Percentiles rank a stretch among this genome's conserved stretches.
Conservation (phyloP, 1,284 basidiomycete species). For the Cryptococcus floricola region DNA sequence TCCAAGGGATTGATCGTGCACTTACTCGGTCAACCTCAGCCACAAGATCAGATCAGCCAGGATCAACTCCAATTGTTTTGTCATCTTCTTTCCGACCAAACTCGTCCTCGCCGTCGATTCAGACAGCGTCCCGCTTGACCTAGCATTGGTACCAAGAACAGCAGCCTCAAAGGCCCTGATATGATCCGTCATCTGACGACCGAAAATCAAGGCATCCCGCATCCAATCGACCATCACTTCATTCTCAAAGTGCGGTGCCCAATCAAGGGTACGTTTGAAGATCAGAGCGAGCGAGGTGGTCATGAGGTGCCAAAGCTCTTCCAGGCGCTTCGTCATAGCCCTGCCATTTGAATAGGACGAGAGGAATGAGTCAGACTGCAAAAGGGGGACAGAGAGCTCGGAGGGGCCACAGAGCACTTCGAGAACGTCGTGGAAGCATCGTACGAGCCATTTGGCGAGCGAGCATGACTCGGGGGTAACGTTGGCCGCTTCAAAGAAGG, state of each 20-base stretch:
- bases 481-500: conserved; percentile 62
- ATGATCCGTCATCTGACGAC: conserved; percentile 73
- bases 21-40: conserved; percentile 78
- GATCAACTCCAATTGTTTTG: conserved; percentile 70
- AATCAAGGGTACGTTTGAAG: conserved; percentile 73
- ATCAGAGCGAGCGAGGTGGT: conserved; percentile 72
- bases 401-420: conserved; percentile 73
- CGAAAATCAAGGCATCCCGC: conserved; percentile 91
- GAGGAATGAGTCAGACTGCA: conserved; percentile 52
- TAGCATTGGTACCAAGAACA: conserved; percentile 45
- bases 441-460: conserved; percentile 78
- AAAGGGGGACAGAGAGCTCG: conserved; percentile 45
- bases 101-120: conserved; percentile 44
- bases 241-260: conserved; percentile 74
- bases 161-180: conserved; percentile 72
- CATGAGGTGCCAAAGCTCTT: conserved; percentile 79
- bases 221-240: conserved; percentile 90
- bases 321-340: conserved; percentile 55
- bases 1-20: background rate
- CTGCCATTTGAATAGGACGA: conserved; percentile 22
- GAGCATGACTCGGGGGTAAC: conserved; percentile 76
- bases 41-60: conserved; percentile 73
- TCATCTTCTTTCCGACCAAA: conserved; percentile 63
- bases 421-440: conserved; percentile 84
- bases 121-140: conserved; percentile 10